Percentiles rank a stretch among this genome's conserved stretches.
These are phyloP conservation scores for Pleurozium schreberi DNA, from an alignment of 225 moss, liverwort and hornwort species.

Conservation along the genomic window DNA sequence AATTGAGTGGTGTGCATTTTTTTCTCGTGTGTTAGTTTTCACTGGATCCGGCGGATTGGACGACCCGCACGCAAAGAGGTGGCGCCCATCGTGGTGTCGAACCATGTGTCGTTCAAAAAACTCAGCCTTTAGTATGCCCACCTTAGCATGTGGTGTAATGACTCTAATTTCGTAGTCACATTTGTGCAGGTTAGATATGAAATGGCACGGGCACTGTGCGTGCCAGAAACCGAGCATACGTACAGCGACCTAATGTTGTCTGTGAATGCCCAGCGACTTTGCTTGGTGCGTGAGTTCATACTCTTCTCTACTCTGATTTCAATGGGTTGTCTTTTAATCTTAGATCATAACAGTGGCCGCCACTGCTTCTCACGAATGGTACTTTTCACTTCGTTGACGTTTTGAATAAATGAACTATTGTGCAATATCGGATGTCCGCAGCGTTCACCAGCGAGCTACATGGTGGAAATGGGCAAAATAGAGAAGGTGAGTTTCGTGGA, in stretches of 20 bases:
- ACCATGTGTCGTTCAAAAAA: conserved; percentile 57
- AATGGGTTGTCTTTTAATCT: background rate
- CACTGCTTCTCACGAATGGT: background rate
- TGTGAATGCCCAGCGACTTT: conserved; percentile 50
- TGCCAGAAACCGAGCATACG: conserved; percentile 79
- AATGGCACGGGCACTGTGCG: conserved; percentile 67
- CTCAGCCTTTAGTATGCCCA: background rate
- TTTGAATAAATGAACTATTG: background rate
- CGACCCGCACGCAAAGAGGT: conserved; percentile 61
- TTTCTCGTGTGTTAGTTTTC: conserved; percentile 39
- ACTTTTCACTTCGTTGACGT: background rate
- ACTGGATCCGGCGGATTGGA: conserved; percentile 78
- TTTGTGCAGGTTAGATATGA: conserved; percentile 56
- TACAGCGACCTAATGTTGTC: conserved; percentile 71
- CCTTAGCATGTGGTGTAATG: background rate
- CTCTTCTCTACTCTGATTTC: background rate
- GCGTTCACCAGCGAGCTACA: conserved; percentile 47
- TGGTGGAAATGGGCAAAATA: conserved; percentile 91
- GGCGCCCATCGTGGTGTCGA: conserved; percentile 90
- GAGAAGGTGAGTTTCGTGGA: conserved; percentile 48
- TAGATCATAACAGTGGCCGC: background rate
- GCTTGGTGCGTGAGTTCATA: conserved; percentile 25
- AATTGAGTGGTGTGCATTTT: background rate
- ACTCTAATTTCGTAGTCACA: background rate
- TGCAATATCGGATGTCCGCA: conserved; percentile 14